These are phyloP conservation scores for Camelina sativa DNA, from an alignment of 345 rosid genomes.

Conservation along the genomic window DNA sequence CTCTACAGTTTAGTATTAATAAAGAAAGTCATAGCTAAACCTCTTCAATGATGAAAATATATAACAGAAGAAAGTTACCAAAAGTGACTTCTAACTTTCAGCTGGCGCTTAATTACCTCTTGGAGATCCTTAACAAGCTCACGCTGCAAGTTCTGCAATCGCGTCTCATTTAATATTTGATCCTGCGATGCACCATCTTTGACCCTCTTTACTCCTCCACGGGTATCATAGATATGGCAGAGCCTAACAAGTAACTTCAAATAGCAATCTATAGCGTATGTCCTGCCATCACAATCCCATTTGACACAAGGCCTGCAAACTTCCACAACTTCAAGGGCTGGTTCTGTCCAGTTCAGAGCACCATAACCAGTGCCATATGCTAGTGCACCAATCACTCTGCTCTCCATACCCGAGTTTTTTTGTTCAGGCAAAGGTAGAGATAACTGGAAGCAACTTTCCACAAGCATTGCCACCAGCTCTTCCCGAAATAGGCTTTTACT, in stretches of 20 bases:
- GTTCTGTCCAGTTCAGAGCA: conserved; percentile 97
- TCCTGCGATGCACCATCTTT: conserved; percentile 99
- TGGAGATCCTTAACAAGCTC: conserved; percentile 88
- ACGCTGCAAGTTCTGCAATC: conserved; percentile 87
- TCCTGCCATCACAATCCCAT: conserved; percentile 99
- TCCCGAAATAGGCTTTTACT: conserved; percentile 95
- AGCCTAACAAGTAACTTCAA: conserved; percentile 92
- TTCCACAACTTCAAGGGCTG: conserved; percentile 97
- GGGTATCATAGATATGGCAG: conserved; percentile 92
- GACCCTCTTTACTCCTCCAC: conserved; percentile 95
- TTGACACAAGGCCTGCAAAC: conserved; percentile 96
- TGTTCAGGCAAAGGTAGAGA: conserved; percentile 96
- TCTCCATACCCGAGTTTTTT: conserved; percentile 91
- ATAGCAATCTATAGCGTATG: conserved; percentile 95
- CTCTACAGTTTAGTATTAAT: conserved; percentile 7
- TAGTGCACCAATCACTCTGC: conserved; percentile 98
- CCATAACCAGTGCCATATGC: conserved; percentile 99
- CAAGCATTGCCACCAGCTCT: conserved; percentile 93
- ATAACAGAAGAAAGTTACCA: conserved; percentile 16
- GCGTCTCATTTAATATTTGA: conserved; percentile 92
- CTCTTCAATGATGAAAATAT: background rate
- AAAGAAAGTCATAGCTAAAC: background rate
- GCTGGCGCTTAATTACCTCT: conserved; percentile 59
- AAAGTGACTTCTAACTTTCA: conserved; percentile 8
- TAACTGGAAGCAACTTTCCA: conserved; percentile 98